Evolutionary conservation across 2,329 filamentous ascomycete genomes (phyloP).

Genomic region (Myrmaecium sp.): DNA sequence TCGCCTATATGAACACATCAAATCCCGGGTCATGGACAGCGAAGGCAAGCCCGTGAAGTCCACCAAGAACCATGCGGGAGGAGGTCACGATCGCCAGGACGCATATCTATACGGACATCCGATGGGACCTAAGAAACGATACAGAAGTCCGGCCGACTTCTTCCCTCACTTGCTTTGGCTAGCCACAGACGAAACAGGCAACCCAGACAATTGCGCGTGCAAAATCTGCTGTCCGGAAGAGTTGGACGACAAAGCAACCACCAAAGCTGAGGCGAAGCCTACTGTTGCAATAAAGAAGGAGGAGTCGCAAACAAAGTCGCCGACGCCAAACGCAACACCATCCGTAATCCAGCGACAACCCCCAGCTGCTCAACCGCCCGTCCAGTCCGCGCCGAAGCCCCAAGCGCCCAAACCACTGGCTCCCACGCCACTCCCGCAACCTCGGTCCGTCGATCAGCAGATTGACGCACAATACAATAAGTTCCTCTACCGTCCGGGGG

Average conservation of each 20-base stretch:
- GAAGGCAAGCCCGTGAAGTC: conserved; percentile 24
- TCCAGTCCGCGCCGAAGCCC: conserved; percentile 5
- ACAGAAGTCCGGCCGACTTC: conserved; percentile 41
- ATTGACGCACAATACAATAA: conserved; percentile 29
- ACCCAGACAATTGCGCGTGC: conserved; percentile 39
- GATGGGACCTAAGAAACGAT: conserved; percentile 38
- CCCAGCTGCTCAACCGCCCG: conserved; percentile 6
- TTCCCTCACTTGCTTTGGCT: conserved; percentile 44
- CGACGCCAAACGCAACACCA: no score
- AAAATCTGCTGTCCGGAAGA: conserved; percentile 40
- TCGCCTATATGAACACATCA: conserved; percentile 40
- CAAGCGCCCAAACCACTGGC: conserved; percentile 6
- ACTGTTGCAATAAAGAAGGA: conserved; percentile 16
- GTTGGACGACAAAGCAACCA: conserved; percentile 22
- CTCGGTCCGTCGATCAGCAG: conserved; percentile 29
- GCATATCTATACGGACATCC: conserved; percentile 45
- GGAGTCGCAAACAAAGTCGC: conserved; percentile 1
- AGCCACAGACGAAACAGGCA: conserved; percentile 32
- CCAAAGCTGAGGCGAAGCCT: conserved; percentile 10
- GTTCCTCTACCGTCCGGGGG: conserved; percentile 37
- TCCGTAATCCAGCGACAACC: no score
- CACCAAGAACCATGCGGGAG: conserved; percentile 31
- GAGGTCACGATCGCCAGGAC: conserved; percentile 38
- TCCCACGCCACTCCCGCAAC: conserved; percentile 19
- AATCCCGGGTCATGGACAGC: conserved; percentile 29